Percentiles rank a stretch among this genome's conserved stretches.
phyloP scores from a whole-genome alignment of 192 early-diverging fungal genomes.

The Linnemannia elongata region DNA sequence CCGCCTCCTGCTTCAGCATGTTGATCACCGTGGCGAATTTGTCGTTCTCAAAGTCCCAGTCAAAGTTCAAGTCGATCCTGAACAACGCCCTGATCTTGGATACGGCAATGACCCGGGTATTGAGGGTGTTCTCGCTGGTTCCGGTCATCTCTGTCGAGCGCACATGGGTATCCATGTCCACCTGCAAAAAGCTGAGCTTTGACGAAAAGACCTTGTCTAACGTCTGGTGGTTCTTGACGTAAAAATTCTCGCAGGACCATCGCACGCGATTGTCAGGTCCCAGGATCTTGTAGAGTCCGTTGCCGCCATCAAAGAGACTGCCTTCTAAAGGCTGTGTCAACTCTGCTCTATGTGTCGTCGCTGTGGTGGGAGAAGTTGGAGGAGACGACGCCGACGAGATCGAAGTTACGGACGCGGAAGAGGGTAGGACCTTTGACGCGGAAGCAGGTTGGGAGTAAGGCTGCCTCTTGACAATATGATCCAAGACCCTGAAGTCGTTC shows the following conservation, averaged over 20 bases:
- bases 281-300: conserved; percentile 18
- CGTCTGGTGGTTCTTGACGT: conserved; percentile 5
- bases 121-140: conserved; percentile 13
- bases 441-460: conserved; percentile 24
- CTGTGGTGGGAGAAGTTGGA: background rate
- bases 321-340: background rate
- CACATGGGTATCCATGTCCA: conserved; percentile 11
- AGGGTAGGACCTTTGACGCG: background rate
- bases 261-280: conserved; percentile 6
- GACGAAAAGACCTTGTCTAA: conserved; percentile 29
- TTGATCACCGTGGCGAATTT: conserved; percentile 18
- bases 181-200: conserved; percentile 19
- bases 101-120: conserved; percentile 10
- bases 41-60: conserved; percentile 28
- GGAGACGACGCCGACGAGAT: background rate
- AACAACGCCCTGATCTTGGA: conserved; percentile 30
- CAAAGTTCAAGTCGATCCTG: conserved; percentile 33
- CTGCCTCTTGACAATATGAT: conserved; percentile 30
- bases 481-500: conserved; percentile 42
- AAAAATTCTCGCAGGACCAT: conserved; percentile 37
- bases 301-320: conserved; percentile 24
- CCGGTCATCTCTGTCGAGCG: conserved; percentile 10
- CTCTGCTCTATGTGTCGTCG: background rate
- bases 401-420: background rate
- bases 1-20: background rate